A percentile compares a stretch with the other conserved stretches of the same genome.
Conservation (phyloP, 257 asterid genomes). For the Nicotiana attenuata region DNA sequence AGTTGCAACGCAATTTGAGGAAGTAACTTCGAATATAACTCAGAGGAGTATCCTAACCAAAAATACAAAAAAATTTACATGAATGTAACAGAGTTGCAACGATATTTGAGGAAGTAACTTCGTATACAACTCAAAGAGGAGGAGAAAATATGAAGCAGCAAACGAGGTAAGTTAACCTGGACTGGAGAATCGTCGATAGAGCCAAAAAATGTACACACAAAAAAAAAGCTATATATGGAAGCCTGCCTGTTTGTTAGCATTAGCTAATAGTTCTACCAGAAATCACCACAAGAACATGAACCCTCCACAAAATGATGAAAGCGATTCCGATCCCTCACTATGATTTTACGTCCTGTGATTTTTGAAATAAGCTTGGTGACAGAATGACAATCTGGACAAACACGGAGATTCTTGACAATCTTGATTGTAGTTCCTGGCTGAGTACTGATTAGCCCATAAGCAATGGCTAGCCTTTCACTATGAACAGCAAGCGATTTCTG, state of each 20-base stretch:
- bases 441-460: slow-evolving; percentile 28
- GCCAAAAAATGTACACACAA: neutral
- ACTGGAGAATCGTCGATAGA: too few species aligned
- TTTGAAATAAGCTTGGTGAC: slow-evolving; percentile 29
- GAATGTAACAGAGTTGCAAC: too few species aligned
- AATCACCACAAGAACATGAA: slow-evolving; percentile 29
- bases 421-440: slow-evolving; percentile 21
- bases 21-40: too few species aligned
- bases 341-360: slow-evolving; percentile 23
- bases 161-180: too few species aligned
- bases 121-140: too few species aligned
- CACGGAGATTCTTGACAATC: slow-evolving; percentile 32
- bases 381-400: slow-evolving; percentile 27
- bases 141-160: too few species aligned
- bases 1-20: too few species aligned
- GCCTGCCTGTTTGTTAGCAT: neutral
- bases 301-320: slow-evolving; percentile 28
- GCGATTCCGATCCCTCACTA: slow-evolving; percentile 28
- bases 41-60: too few species aligned
- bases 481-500: slow-evolving; percentile 23
- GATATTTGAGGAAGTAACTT: too few species aligned
- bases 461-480: slow-evolving; percentile 28
- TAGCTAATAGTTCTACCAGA: slow-evolving; percentile 14
- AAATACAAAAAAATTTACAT: too few species aligned
- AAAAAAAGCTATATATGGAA: neutral